phyloP scores from a whole-genome alignment of 495 filamentous ascomycete genomes.

The Cairneyella variabilis region DNA sequence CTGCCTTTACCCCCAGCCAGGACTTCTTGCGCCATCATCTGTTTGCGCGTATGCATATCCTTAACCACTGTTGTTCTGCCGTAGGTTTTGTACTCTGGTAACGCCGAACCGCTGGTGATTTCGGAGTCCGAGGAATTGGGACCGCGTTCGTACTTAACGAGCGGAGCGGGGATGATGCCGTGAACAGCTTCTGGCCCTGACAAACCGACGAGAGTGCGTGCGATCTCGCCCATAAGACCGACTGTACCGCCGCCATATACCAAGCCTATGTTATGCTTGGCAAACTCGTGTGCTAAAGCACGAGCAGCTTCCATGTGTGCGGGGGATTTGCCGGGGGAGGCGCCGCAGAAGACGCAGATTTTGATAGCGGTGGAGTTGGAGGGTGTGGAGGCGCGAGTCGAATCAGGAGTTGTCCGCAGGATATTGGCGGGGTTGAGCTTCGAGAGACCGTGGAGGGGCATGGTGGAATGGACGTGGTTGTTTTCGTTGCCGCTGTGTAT shows the following conservation, averaged over 20 bases:
- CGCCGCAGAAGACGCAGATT: constrained; percentile 80
- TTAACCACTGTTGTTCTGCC: constrained; percentile 82
- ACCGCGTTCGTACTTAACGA: constrained; percentile 76
- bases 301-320: constrained; percentile 60
- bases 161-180: constrained; percentile 84
- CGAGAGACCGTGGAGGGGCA: constrained; percentile 2
- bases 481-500: constrained; percentile 22
- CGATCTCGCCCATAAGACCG: constrained; percentile 92
- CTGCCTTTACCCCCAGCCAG: constrained; percentile 73
- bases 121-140: constrained; percentile 8
- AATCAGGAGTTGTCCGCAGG: constrained; percentile 29
- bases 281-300: constrained; percentile 69
- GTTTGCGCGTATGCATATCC: constrained; percentile 95
- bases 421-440: constrained; percentile 24
- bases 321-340: constrained; percentile 65
- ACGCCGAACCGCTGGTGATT: constrained; percentile 4
- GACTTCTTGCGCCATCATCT: constrained; percentile 85
- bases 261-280: constrained; percentile 68
- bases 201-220: constrained; percentile 79
- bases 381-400: constrained; percentile 21
- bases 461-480: constrained; percentile 27
- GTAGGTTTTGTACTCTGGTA: constrained; percentile 66
- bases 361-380: constrained; percentile 36
- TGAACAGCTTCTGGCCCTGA: constrained; percentile 80
- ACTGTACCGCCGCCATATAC: constrained; percentile 95